Conservation (phyloP, 2,329 filamentous ascomycete species). For the Trichoderma harzianum region DNA sequence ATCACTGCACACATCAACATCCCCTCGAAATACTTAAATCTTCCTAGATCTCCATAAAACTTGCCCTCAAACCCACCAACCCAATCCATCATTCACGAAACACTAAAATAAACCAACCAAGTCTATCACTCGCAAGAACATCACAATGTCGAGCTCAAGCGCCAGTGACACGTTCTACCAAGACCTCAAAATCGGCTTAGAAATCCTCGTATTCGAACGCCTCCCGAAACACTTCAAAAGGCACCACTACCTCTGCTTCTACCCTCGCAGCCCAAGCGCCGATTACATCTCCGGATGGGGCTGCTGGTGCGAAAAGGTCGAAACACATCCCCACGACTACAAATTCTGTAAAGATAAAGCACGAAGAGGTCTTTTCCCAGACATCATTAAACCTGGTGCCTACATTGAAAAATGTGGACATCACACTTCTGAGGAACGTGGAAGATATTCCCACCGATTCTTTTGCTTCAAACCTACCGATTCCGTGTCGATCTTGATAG, state of each 20-base stretch:
- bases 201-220: too few species aligned
- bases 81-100: neutral
- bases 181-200: neutral
- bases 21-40: neutral
- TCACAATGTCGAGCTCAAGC: neutral
- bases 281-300: neutral
- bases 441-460: too few species aligned
- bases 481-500: too few species aligned
- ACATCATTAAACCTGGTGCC: too few species aligned
- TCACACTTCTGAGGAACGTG: too few species aligned
- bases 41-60: neutral
- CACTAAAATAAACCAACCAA: neutral
- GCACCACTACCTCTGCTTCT: neutral
- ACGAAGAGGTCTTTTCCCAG: too few species aligned
- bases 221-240: too few species aligned
- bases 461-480: too few species aligned
- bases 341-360: too few species aligned
- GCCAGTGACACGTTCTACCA: neutral
- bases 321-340: neutral
- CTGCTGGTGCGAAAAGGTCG: neutral
- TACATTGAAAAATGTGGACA: too few species aligned
- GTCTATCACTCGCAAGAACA: neutral
- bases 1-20: neutral
- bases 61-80: neutral
- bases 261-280: neutral